phyloP scores from a whole-genome alignment of 768 basidiomycete genomes.

The Exidia glandulosa region DNA sequence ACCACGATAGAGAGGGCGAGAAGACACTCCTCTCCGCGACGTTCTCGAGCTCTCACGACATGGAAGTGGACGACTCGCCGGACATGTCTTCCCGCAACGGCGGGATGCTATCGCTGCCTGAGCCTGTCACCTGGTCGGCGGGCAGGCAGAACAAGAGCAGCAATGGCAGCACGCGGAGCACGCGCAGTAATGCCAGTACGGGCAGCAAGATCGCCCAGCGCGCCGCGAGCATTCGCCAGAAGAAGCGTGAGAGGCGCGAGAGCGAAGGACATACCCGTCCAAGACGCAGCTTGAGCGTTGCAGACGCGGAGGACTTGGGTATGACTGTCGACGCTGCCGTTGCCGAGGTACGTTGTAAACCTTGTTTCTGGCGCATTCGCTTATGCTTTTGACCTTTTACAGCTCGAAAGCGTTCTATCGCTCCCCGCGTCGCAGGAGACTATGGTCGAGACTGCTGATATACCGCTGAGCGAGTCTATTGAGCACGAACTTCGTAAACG shows the following conservation, averaged over 20 bases:
- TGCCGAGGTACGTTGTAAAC: conserved; percentile 1
- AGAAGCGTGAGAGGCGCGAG: conserved; percentile 40
- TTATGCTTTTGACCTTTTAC: not conserved
- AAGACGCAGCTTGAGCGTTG: conserved; percentile 68
- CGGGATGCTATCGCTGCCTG: not conserved
- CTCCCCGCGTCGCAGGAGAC: not conserved
- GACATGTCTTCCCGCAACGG: not conserved
- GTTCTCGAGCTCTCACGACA: not conserved
- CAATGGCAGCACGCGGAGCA: not conserved
- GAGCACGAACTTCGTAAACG: not conserved
- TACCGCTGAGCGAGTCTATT: conserved; percentile 8
- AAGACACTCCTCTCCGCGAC: not conserved
- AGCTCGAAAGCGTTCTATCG: not conserved
- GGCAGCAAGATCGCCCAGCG: not conserved
- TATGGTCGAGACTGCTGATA: not conserved
- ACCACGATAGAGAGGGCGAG: not conserved
- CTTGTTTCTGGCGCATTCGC: not conserved
- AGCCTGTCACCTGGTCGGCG: not conserved
- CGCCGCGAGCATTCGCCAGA: conserved; percentile 26
- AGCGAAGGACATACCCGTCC: conserved; percentile 36
- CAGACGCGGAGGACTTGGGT: conserved; percentile 47
- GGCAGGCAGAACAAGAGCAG: not conserved
- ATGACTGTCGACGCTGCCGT: conserved; percentile 11
- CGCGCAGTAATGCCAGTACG: not conserved
- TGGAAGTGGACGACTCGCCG: not conserved